phyloP scores from a whole-genome alignment of 495 filamentous ascomycete genomes.

The Podospora didyma region DNA sequence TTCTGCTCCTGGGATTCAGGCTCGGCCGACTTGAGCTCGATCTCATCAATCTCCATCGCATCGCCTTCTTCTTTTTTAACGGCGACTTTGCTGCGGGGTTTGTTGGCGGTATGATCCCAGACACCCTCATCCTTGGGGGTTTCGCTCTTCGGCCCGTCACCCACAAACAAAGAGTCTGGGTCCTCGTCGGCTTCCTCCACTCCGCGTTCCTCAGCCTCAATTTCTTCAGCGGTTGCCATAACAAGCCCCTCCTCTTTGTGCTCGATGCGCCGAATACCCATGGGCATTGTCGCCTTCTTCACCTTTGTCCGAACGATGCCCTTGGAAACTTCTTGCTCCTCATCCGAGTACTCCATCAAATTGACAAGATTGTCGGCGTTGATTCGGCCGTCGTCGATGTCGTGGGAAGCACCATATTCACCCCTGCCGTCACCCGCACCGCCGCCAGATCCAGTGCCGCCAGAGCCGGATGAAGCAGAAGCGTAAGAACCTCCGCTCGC shows the following conservation, averaged over 20 bases:
- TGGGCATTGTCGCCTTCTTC: conserved; percentile 25
- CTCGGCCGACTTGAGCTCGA: conserved; percentile 20
- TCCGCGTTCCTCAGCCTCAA: conserved; percentile 33
- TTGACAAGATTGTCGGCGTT: conserved; percentile 40
- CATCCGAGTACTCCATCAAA: conserved; percentile 22
- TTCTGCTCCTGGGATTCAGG: conserved; percentile 30
- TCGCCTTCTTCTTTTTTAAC: conserved; percentile 30
- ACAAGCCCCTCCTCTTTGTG: conserved; percentile 50
- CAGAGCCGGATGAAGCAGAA: conserved; percentile 17
- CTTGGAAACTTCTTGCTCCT: conserved; percentile 20
- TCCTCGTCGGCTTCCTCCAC: conserved; percentile 34
- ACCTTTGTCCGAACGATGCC: conserved; percentile 16
- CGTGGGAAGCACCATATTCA: conserved; percentile 21
- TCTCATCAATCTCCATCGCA: conserved; percentile 34
- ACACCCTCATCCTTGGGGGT: conserved; percentile 28
- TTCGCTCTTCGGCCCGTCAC: conserved; percentile 5
- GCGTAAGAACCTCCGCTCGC: conserved; percentile 27
- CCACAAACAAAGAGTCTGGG: conserved; percentile 43
- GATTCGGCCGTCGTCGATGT: conserved; percentile 31
- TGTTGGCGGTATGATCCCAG: conserved; percentile 29
- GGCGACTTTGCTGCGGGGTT: conserved; percentile 21
- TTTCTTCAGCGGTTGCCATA: conserved; percentile 51
- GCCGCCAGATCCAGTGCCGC: conserved; percentile 8
- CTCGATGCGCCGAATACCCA: conserved; percentile 50
- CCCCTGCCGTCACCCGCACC: conserved; percentile 4